Conservation (phyloP, 2,329 filamentous ascomycete genomes). For the Fusarium sp. region DNA sequence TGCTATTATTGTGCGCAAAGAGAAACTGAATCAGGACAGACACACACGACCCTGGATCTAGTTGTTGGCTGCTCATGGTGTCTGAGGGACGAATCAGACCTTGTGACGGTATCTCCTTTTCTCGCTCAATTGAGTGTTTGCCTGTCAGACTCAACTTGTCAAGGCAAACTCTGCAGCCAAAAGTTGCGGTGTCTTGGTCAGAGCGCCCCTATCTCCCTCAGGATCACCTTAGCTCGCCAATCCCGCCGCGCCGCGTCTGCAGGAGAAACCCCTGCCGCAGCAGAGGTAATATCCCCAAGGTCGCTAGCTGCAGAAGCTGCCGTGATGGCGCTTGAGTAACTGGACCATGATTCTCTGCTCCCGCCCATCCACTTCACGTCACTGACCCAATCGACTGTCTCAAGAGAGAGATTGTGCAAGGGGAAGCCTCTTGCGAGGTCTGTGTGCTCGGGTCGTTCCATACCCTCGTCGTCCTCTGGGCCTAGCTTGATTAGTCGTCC, state of each 20-base stretch:
- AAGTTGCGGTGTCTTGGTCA: conserved; percentile 38
- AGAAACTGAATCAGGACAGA: conserved; percentile 32
- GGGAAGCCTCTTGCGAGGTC: conserved; percentile 25
- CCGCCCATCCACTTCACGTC: conserved; percentile 32
- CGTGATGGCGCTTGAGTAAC: conserved; percentile 45
- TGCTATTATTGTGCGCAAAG: conserved; percentile 28
- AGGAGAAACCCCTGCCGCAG: conserved; percentile 45
- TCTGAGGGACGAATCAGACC: conserved; percentile 33
- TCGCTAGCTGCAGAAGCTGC: conserved; percentile 46
- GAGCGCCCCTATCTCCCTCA: conserved; percentile 37
- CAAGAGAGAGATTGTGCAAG: conserved; percentile 33
- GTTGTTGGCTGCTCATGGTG: too few species aligned
- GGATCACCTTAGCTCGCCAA: conserved; percentile 18
- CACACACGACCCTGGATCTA: conserved; percentile 22
- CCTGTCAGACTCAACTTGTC: not conserved
- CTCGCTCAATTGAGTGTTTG: not conserved
- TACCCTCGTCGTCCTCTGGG: conserved; percentile 27
- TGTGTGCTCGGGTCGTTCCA: conserved; percentile 35
- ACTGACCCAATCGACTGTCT: conserved; percentile 23
- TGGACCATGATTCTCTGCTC: conserved; percentile 39
- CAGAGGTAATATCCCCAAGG: conserved; percentile 48
- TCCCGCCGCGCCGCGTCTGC: conserved; percentile 39
- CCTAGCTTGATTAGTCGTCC: conserved; percentile 19
- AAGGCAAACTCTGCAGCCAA: conserved; percentile 6
- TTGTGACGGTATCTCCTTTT: not conserved